Evolutionary conservation across 179 eudicot species (phyloP).

Genomic region (Silene coronaria): DNA sequence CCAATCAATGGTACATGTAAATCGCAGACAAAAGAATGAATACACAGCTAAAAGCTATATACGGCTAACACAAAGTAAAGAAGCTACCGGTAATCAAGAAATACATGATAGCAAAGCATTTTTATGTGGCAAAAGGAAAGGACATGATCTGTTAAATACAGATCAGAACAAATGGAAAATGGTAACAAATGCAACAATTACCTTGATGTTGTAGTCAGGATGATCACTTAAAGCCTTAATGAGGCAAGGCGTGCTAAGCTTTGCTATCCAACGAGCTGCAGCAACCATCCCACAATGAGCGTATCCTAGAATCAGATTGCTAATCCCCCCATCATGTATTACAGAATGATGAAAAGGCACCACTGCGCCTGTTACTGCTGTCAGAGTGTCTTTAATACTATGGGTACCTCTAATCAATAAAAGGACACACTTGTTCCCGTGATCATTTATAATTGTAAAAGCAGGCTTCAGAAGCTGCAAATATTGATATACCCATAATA

Average conservation of each 20-base stretch:
- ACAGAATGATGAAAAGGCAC: conserved; percentile 98
- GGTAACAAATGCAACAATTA: conserved; percentile 17
- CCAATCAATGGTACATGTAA: neutral
- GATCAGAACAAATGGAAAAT: neutral
- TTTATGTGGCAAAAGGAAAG: neutral
- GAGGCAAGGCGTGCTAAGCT: conserved; percentile 70
- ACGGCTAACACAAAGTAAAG: neutral
- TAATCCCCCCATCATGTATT: conserved; percentile 82
- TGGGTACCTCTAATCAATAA: conserved; percentile 92
- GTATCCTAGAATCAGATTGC: conserved; percentile 79
- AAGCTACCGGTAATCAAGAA: neutral
- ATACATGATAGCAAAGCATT: neutral
- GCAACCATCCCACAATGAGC: conserved; percentile 99
- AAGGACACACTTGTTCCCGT: conserved; percentile 65
- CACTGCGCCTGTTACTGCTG: conserved; percentile 91
- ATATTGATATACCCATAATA: neutral
- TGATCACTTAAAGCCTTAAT: conserved; percentile 57
- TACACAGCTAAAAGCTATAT: neutral
- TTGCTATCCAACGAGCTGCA: conserved; percentile 98
- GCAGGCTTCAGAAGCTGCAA: conserved; percentile 95
- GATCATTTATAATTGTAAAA: conserved; percentile 75
- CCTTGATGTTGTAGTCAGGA: conserved; percentile 71
- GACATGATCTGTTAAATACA: neutral
- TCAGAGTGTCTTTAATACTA: conserved; percentile 87
- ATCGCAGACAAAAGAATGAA: neutral